These are phyloP conservation scores for Phlyctochytrium bullatum DNA, from an alignment of 192 early-diverging fungal species.

Conservation along the genomic window DNA sequence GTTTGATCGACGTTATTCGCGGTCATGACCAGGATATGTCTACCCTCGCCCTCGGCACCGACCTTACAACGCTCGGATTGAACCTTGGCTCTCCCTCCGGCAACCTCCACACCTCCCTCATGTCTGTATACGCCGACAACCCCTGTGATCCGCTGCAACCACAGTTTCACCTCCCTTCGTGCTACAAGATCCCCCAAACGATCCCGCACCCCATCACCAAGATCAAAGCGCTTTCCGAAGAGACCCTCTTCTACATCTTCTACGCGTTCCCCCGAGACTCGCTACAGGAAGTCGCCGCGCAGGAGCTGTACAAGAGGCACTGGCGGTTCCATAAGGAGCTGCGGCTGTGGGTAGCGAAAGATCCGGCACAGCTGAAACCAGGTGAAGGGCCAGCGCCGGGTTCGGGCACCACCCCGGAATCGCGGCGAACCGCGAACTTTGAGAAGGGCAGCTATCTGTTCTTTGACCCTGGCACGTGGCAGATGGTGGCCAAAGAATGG, in stretches of 20 bases:
- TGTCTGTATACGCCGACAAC: slow-evolving; percentile 85
- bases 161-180: slow-evolving; percentile 78
- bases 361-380: slow-evolving; percentile 37
- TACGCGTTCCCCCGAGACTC: slow-evolving; percentile 94
- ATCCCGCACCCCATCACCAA: slow-evolving; percentile 56
- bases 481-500: slow-evolving; percentile 86
- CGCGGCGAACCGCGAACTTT: slow-evolving; percentile 28
- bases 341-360: slow-evolving; percentile 88
- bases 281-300: slow-evolving; percentile 88
- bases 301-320: slow-evolving; percentile 88
- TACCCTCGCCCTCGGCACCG: slow-evolving; percentile 84
- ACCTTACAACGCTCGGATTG: slow-evolving; percentile 83
- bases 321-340: slow-evolving; percentile 98
- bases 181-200: slow-evolving; percentile 54
- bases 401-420: neutral
- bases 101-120: slow-evolving; percentile 78
- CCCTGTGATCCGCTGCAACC: slow-evolving; percentile 71
- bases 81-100: slow-evolving; percentile 42
- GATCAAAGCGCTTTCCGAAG: slow-evolving; percentile 75
- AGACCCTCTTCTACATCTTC: slow-evolving; percentile 97
- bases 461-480: slow-evolving; percentile 90
- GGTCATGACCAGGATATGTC: slow-evolving; percentile 73
- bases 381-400: slow-evolving; percentile 9
- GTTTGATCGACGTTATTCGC: slow-evolving; percentile 81
- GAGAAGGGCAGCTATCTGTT: slow-evolving; percentile 89